Evolutionary conservation across 2,329 filamentous ascomycete species (phyloP).

Genomic region (Pestalotiopsis fici): DNA sequence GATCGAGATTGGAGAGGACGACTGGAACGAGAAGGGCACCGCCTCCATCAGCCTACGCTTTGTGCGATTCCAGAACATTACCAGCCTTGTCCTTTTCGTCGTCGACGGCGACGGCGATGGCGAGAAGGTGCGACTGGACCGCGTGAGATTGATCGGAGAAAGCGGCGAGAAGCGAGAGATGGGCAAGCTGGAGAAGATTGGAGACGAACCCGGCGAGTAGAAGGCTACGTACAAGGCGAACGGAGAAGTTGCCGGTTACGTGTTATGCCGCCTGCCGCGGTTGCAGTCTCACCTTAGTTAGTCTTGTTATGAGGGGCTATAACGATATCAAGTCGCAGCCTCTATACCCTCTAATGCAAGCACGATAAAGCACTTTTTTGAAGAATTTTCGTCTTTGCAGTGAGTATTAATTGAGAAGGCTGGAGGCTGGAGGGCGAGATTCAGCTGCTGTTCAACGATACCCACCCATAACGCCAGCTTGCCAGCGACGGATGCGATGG

Average conservation of each 20-base stretch:
- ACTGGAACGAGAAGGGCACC: constrained; percentile 83
- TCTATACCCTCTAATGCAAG: constrained; percentile 6
- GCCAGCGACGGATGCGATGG: background rate
- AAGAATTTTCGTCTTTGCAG: background rate
- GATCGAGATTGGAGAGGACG: constrained; percentile 70
- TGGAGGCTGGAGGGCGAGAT: background rate
- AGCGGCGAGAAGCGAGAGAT: constrained; percentile 88
- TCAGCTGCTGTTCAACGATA: background rate
- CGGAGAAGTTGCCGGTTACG: constrained; percentile 2
- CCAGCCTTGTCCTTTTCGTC: constrained; percentile 84
- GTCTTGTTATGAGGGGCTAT: background rate
- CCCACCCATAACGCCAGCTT: background rate
- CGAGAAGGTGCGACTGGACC: constrained; percentile 83
- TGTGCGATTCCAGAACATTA: constrained; percentile 97
- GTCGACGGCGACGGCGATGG: constrained; percentile 80
- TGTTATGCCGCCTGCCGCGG: constrained; percentile 9
- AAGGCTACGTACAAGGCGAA: constrained; percentile 14
- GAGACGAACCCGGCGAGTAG: constrained; percentile 69
- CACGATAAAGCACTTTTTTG: background rate
- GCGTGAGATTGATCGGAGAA: constrained; percentile 81
- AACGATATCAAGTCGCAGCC: constrained; percentile 5
- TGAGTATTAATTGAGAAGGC: background rate
- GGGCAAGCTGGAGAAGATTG: constrained; percentile 95
- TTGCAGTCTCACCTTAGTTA: constrained; percentile 11
- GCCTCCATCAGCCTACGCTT: constrained; percentile 76